Conservation (phyloP, 768 basidiomycete genomes). For the Macrolepiota dolichaula region DNA sequence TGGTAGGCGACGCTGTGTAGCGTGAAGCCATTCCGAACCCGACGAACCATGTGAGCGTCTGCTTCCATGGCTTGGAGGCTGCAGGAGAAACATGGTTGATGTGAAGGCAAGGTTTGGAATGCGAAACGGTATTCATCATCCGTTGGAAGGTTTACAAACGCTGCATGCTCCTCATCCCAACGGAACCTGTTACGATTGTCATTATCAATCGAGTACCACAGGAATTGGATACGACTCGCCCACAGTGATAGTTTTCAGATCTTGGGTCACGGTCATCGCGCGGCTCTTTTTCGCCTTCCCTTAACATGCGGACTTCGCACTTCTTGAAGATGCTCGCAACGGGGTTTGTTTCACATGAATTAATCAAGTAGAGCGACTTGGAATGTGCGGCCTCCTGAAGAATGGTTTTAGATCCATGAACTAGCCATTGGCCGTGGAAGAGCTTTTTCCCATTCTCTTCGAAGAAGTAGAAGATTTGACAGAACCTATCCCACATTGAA, state of each 20-base stretch:
- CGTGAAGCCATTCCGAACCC: conserved; percentile 31
- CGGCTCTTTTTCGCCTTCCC: conserved; percentile 41
- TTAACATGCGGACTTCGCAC: conserved; percentile 46
- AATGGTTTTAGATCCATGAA: conserved; percentile 62
- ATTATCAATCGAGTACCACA: not conserved
- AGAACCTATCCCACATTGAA: conserved; percentile 50
- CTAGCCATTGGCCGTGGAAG: conserved; percentile 73
- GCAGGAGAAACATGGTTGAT: conserved; percentile 50
- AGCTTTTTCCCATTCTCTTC: conserved; percentile 38
- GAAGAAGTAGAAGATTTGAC: conserved; percentile 62
- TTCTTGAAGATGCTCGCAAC: conserved; percentile 56
- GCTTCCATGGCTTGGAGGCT: conserved; percentile 28
- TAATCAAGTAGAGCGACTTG: conserved; percentile 50
- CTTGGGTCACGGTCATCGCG: conserved; percentile 35
- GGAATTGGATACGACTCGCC: conserved; percentile 32
- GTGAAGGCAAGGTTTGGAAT: conserved; percentile 22
- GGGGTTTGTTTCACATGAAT: conserved; percentile 53
- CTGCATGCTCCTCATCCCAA: conserved; percentile 45
- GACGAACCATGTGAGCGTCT: conserved; percentile 19
- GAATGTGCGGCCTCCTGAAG: conserved; percentile 68
- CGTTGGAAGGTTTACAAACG: conserved; percentile 43
- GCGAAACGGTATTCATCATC: conserved; percentile 26
- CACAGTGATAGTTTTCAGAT: conserved; percentile 52
- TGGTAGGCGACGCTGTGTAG: conserved; percentile 51
- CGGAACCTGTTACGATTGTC: conserved; percentile 33